Conservation (phyloP, 352 stramenopile species). For the Globisporangium spinosum region DNA sequence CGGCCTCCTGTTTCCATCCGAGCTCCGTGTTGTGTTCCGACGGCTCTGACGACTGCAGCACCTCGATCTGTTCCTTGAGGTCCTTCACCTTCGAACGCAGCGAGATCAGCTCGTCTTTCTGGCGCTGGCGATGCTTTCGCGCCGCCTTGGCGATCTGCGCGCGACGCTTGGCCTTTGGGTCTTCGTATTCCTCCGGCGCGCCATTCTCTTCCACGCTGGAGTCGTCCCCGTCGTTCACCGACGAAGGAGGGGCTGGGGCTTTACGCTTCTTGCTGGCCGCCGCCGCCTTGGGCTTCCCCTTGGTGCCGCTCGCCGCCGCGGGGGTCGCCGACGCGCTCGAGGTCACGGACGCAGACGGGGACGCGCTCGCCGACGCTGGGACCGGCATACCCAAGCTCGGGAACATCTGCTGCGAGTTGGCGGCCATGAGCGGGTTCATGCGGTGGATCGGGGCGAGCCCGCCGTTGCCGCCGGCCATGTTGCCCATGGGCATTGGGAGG, state of each 20-base stretch:
- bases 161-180: slow-evolving; percentile 83
- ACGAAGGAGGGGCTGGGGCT: slow-evolving; percentile 32
- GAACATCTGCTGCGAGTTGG: slow-evolving; percentile 61
- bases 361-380: slow-evolving; percentile 5
- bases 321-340: slow-evolving; percentile 19
- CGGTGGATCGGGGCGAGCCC: slow-evolving; percentile 66
- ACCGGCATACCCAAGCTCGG: slow-evolving; percentile 37
- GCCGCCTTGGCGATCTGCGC: slow-evolving; percentile 87
- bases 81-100: slow-evolving; percentile 87
- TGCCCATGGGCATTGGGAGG: slow-evolving; percentile 44
- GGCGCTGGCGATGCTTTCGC: slow-evolving; percentile 82
- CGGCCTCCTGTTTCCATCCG: slow-evolving; percentile 86
- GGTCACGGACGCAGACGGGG: slow-evolving; percentile 18
- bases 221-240: slow-evolving; percentile 39
- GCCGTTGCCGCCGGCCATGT: slow-evolving; percentile 32
- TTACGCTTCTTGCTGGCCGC: slow-evolving; percentile 75
- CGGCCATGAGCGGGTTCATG: slow-evolving; percentile 69
- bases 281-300: slow-evolving; percentile 46
- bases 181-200: slow-evolving; percentile 72
- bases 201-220: slow-evolving; percentile 55
- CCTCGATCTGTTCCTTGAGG: slow-evolving; percentile 88
- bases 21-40: slow-evolving; percentile 88
- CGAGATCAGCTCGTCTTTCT: slow-evolving; percentile 86
- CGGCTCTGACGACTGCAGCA: slow-evolving; percentile 83
- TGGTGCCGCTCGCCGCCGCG: slow-evolving; percentile 21